Base-by-base conservation (phyloP, 2,329 filamentous ascomycete genomes). In the Aspergillus sp. region DNA sequence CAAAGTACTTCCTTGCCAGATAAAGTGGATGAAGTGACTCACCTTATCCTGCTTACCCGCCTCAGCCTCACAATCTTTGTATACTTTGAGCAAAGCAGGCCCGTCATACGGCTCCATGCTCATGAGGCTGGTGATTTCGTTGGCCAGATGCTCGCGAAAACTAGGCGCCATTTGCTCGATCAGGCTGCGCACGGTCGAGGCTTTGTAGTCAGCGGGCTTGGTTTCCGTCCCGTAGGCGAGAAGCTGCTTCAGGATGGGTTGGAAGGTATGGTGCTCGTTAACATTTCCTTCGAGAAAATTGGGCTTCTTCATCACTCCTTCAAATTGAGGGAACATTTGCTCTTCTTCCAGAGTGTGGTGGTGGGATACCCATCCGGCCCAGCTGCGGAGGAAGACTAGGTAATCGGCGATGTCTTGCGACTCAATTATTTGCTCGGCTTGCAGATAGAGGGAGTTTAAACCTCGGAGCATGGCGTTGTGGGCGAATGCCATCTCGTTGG, bases 331-430 rank as follows among this genome's bases (percentile, higher is more conserved):
- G 7, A 59, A 59, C 36, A 59, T 53, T 5, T 32, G 48, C 8
- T 59, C 41, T 10, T 59, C 57, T 50, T 59, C 57, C 5, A 59
- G 19, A 5, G 15, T 23, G 10, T 59, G 57, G 36, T 59, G 57
- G 10, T 59, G 57, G 8, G 48, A 52, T 15, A 59, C 47, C 30
- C 51, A 49, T 8, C 23, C 25, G 2, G 42, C 42, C 52, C 58
- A 59, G 21, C 39, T 15, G 15, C 15, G 10, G 2, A 47, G 10
- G n/a, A 59, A 56, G 44, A 56, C 36, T 8, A 59, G 52, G 21
- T 44, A 59, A 21, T 59, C 58, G 19, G 52, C n/a, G 1, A 23
- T n/a, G 13, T 51, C 58, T 11, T 19, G n/a, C 5, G 39, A 19
- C 1, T 32, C 2, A 1, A 11, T 8, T n/a, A 60, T 7, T 3